A percentile compares a stretch with the other conserved stretches of the same genome.
phyloP scores from a whole-genome alignment of 495 filamentous ascomycete species.

The Penicillium angulare region DNA sequence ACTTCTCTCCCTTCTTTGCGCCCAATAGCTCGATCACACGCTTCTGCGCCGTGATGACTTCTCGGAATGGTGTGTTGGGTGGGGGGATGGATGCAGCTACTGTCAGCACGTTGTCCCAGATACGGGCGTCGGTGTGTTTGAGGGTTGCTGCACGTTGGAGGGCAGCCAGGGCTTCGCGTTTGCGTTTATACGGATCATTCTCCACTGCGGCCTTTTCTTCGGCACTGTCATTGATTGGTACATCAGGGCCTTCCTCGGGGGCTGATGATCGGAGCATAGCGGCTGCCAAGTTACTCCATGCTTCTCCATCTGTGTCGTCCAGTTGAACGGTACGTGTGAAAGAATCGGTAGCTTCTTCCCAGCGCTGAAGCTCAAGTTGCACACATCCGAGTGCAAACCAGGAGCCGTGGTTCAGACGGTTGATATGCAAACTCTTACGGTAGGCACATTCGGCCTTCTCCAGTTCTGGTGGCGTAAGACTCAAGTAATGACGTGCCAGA shows the following conservation, averaged over 20 bases:
- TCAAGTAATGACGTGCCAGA: conserved; percentile 73
- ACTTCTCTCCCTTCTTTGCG: conserved; percentile 65
- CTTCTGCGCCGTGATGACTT: conserved; percentile 69
- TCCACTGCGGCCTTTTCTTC: conserved; percentile 24
- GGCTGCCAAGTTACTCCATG: conserved; percentile 92
- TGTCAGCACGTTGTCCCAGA: conserved; percentile 93
- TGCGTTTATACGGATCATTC: conserved; percentile 56
- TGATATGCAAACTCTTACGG: conserved; percentile 68
- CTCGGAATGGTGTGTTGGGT: conserved; percentile 65
- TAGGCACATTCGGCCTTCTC: conserved; percentile 77
- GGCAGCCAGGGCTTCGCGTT: conserved; percentile 72
- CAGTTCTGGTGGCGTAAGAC: conserved; percentile 55
- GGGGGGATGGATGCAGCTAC: conserved; percentile 76
- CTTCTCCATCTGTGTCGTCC: conserved; percentile 85
- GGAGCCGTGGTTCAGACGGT: conserved; percentile 72
- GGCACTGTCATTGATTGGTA: conserved; percentile 24
- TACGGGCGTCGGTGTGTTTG: conserved; percentile 79
- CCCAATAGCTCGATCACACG: conserved; percentile 75
- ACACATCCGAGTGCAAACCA: conserved; percentile 94
- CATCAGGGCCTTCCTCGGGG: conserved; percentile 35
- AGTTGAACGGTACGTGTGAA: conserved; percentile 77
- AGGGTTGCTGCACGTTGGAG: conserved; percentile 80
- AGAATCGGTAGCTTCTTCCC: conserved; percentile 78
- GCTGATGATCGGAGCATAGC: conserved; percentile 59
- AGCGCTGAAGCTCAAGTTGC: conserved; percentile 70